phyloP scores from a whole-genome alignment of 352 stramenopile species.

The Thraustochytrium sp. region DNA sequence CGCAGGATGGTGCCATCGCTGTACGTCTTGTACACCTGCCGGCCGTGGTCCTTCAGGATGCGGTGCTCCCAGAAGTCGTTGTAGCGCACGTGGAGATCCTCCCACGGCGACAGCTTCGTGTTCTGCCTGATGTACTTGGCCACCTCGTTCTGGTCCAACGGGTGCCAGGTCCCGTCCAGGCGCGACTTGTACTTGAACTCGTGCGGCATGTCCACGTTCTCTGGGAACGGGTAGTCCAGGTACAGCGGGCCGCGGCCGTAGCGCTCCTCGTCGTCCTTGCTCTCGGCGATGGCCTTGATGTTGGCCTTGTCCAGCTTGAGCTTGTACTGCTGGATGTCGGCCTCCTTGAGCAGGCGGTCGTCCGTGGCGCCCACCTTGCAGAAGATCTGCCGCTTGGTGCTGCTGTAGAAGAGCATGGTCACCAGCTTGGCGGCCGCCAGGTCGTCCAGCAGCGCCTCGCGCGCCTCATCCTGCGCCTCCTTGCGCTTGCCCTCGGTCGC shows the following conservation, averaged over 20 bases:
- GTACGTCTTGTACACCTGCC: conserved; percentile 24
- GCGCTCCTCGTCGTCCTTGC: background rate
- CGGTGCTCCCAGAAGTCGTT: background rate
- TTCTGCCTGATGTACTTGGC: background rate
- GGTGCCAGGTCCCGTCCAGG: background rate
- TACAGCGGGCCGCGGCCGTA: background rate
- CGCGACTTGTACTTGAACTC: background rate
- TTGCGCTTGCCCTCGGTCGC: background rate
- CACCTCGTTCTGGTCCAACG: background rate
- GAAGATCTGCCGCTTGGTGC: background rate
- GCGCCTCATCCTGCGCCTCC: too few relatives aligned
- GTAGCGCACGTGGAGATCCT: conserved; percentile 4
- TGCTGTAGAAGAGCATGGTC: background rate
- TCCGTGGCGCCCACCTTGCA: conserved; percentile 4
- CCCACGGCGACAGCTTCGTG: background rate
- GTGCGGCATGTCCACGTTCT: background rate
- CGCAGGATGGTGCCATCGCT: background rate
- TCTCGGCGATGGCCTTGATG: background rate
- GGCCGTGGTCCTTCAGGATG: background rate
- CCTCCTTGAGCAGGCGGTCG: background rate
- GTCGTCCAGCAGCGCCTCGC: background rate
- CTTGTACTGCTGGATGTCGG: conserved; percentile 25
- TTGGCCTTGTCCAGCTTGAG: background rate
- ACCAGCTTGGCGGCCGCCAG: background rate
- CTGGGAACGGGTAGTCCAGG: background rate